Base-by-base conservation (phyloP, 2,329 filamentous ascomycete species). In the Colletotrichum melonis region DNA sequence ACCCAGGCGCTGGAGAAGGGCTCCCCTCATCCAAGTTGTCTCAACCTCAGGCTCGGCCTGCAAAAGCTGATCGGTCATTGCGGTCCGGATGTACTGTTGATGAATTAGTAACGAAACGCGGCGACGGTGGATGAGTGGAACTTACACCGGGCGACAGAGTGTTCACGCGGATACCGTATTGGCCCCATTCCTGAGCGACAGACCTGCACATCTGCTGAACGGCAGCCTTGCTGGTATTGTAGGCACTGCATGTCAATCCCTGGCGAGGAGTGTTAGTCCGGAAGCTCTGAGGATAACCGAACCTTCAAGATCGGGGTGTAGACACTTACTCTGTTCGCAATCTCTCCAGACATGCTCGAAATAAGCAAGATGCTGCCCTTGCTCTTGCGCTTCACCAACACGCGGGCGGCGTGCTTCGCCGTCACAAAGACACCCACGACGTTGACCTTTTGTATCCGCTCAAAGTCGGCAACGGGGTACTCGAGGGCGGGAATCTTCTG, bases 341-440 rank as follows among this genome's bases (percentile, higher is more conserved):
- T 84, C 65, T 85, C 82, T 16, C 86, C 87, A 3, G 82, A 84
- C 85, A 88, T 88, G 62, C 83, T 85, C 3, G 84, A 83, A 70
- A 88, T 87, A 72, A 89, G 83, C 14, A 88, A 85, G 58, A 89
- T 87, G 71, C 84, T 88, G 0, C 86, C 87, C 1, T 81, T 79
- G 0, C 77, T 80, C 8, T 83, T 81, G 58, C 81, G 82, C 60
- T 83, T 80, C n/a, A 83, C 80, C 76, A 89, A 79, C 49, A 92
- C 88, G 73, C 89, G 86, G 64, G 92, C 92, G 30, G 92, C 89
- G 70, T 92, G 91, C 83, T 93, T 92, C 72, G 92, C 92, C 78
- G 92, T 93, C 80, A 92, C 86, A 82, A 91, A 92, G 30, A 88
- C 90, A n/a, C 92, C 93, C 62, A 88, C 92, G 76, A 94, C 83